phyloP scores from a whole-genome alignment of 2,329 filamentous ascomycete species.

The Ceratocystis alfenasii region DNA sequence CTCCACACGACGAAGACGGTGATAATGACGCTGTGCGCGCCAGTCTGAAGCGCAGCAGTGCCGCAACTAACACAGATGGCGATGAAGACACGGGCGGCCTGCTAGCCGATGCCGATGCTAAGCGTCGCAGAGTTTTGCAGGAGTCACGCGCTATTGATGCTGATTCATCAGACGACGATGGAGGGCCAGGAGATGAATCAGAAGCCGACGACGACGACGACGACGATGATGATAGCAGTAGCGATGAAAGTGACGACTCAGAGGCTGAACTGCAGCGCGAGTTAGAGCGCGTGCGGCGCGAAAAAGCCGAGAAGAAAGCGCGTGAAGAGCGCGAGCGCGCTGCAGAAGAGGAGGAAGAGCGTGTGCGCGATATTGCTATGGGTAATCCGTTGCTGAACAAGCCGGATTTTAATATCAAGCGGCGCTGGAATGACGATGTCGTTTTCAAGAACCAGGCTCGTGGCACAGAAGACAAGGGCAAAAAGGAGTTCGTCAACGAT shows the following conservation, averaged over 20 bases:
- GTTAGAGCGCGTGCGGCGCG: slow-evolving; percentile 83
- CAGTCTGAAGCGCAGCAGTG: slow-evolving; percentile 24
- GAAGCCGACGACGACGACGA: slow-evolving; percentile 43
- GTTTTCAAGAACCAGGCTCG: slow-evolving; percentile 98
- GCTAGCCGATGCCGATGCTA: slow-evolving; percentile 60
- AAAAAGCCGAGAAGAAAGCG: slow-evolving; percentile 54
- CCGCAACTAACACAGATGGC: slow-evolving; percentile 42
- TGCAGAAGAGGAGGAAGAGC: slow-evolving; percentile 69
- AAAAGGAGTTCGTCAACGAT: slow-evolving; percentile 98
- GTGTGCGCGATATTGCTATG: slow-evolving; percentile 77
- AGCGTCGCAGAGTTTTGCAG: slow-evolving; percentile 74
- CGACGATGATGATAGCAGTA: slow-evolving; percentile 27
- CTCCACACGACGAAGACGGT: slow-evolving; percentile 38
- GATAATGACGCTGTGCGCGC: slow-evolving; percentile 35
- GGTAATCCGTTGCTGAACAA: slow-evolving; percentile 90
- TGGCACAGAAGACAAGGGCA: slow-evolving; percentile 79
- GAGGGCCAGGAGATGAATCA: slow-evolving; percentile 24
- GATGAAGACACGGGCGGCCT: slow-evolving; percentile 29
- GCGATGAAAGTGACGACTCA: slow-evolving; percentile 59
- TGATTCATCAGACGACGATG: slow-evolving; percentile 49
- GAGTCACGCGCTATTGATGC: slow-evolving; percentile 83
- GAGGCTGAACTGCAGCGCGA: slow-evolving; percentile 84
- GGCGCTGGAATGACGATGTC: slow-evolving; percentile 94
- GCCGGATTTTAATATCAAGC: slow-evolving; percentile 78
- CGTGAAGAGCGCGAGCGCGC: slow-evolving; percentile 60